Base-by-base conservation (phyloP, 257 asterid genomes). In the Ocimum tenuiflorum region DNA sequence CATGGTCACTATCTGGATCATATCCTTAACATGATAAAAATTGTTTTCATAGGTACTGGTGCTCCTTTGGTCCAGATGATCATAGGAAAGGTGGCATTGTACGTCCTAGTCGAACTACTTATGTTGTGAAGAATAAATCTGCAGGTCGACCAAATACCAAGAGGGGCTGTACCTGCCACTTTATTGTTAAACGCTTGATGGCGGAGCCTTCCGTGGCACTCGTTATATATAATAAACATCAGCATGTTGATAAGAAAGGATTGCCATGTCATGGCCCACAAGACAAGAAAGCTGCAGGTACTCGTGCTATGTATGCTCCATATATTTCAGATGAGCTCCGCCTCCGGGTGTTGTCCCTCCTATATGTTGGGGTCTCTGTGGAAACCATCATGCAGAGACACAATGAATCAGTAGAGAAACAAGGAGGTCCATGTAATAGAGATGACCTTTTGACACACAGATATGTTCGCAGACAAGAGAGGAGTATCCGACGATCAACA, bases 371-470 rank as follows among this genome's bases (percentile, higher is more conserved):
- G 56, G 99, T 94, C 61, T 88, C 99, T 50, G 99, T 94, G 19
- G 99, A 94, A 78, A 84, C 96, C 73, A 90, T 94, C 63, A 94
- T 94, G 96, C 99, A 94, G 82, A 86, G 95, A 74, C 99, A 94
- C 77, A 83, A 70, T 59, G 96, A 94, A 72, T 79, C 88, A 7
- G 99, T 94, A 74, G 91, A 88, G 88, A 90, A 66, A 73, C 97
- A 85, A 73, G 99, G 99, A 48, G 97, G 99, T 54, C 96, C 96
- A 9, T 73, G 76, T 82, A 94, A 90, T 59, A 86, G 99, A 61
- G 99, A 94, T 75, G 99, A 94, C 83, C 88, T 94, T 45, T 74
- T 94, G 80, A 94, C 91, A 12, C 99, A 90, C 72, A 80, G 99
- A 78, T 90, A 84, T 75, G 99, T 94, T 68, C 95, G 99, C 49